These are phyloP conservation scores for Mycothermus thermophilus DNA, from an alignment of 495 filamentous ascomycete species.

Conservation along the genomic window DNA sequence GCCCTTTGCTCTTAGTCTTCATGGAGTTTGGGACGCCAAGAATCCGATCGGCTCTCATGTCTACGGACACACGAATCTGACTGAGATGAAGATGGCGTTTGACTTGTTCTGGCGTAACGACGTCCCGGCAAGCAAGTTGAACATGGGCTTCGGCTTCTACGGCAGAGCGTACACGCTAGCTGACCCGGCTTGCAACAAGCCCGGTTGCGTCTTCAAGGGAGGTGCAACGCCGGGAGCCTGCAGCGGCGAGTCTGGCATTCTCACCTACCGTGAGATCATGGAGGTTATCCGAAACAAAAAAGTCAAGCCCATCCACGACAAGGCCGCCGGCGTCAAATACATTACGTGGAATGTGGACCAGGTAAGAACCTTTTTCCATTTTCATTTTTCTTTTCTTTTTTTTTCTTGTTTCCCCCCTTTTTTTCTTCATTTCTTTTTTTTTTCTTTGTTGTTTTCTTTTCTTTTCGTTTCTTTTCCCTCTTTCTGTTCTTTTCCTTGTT, in stretches of 20 bases:
- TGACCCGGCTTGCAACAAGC: constrained; percentile 9
- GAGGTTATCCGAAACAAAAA: constrained; percentile 12
- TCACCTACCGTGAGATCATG: constrained; percentile 29
- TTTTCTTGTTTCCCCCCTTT: too few species aligned
- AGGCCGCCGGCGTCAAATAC: constrained; percentile 25
- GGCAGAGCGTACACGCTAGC: constrained; percentile 26
- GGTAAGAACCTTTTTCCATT: too few species aligned
- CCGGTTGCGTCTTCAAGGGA: constrained; percentile 20
- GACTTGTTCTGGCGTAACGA: constrained; percentile 40
- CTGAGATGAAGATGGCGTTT: constrained; percentile 36
- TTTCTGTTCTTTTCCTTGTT: too few species aligned
- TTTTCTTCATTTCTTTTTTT: too few species aligned
- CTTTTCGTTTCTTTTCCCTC: too few species aligned
- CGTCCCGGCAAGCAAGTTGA: constrained; percentile 28
- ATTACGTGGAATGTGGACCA: constrained; percentile 25
- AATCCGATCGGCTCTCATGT: constrained; percentile 21
- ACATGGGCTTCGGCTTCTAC: constrained; percentile 41
- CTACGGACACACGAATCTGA: constrained; percentile 40
- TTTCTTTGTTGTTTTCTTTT: too few species aligned
- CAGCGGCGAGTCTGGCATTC: constrained; percentile 18
- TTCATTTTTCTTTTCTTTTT: too few species aligned
- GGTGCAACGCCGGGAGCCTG: constrained; percentile 21
- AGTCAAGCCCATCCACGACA: constrained; percentile 9
- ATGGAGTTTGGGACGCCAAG: constrained; percentile 24
- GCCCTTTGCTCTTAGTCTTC: constrained; percentile 1